A percentile compares a stretch with the other conserved stretches of the same genome.
Evolutionary conservation across 140 eudicot genomes (phyloP).

Genomic region (Senecio squalidus): DNA sequence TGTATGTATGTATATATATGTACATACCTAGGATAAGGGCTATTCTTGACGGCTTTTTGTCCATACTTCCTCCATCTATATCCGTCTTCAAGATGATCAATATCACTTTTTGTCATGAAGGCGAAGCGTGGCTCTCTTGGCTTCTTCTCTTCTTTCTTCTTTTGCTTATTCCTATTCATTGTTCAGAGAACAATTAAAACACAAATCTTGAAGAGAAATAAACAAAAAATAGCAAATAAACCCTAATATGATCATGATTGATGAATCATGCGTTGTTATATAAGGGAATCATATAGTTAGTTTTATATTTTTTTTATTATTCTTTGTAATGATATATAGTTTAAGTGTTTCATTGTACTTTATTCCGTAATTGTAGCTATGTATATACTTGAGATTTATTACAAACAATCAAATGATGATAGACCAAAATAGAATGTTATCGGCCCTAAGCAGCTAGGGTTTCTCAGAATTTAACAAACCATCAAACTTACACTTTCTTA

Average conservation of each 20-base stretch:
- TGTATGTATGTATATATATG: background rate
- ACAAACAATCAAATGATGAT: too few species aligned
- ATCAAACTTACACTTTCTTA: constrained; percentile 51
- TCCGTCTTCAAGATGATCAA: constrained; percentile 66
- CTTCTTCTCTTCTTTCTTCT: constrained; percentile 44
- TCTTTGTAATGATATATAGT: too few species aligned
- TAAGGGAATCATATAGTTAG: too few species aligned
- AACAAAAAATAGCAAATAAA: background rate
- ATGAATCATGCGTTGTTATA: too few species aligned
- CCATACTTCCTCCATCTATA: constrained; percentile 66
- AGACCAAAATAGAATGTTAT: too few species aligned
- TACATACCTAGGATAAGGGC: constrained; percentile 49
- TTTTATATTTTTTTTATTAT: too few species aligned
- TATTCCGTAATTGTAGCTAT: too few species aligned
- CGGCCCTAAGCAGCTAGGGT: too few species aligned
- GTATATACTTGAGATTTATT: too few species aligned
- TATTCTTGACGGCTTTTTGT: constrained; percentile 62
- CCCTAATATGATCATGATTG: constrained; percentile 7
- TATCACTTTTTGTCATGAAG: constrained; percentile 56
- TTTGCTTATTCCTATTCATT: constrained; percentile 24
- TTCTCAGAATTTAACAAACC: too few species aligned
- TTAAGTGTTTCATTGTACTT: too few species aligned
- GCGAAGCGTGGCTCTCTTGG: constrained; percentile 49
- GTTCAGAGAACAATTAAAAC: background rate
- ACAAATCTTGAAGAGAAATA: background rate